Conservation (phyloP, 2,329 filamentous ascomycete species). For the Penicillium verrucosum region DNA sequence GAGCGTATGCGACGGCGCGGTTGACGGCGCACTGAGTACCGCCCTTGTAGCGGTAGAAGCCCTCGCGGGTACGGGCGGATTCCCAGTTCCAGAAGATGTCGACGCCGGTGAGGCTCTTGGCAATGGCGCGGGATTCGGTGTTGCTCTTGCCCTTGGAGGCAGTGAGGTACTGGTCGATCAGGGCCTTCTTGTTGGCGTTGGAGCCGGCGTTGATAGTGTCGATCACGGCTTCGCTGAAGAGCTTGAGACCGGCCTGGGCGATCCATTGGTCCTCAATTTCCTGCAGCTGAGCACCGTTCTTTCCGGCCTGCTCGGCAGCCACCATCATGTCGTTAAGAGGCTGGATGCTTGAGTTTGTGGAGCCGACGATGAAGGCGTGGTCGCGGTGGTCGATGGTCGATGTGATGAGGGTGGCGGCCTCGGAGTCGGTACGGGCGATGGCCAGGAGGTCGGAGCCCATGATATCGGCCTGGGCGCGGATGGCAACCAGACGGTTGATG, state of each 20-base stretch:
- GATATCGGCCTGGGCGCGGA: conserved; percentile 95
- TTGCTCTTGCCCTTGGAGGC: conserved; percentile 81
- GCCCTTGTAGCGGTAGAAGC: conserved; percentile 89
- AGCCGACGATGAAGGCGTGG: conserved; percentile 87
- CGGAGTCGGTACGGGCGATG: conserved; percentile 92
- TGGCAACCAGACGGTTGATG: conserved; percentile 95
- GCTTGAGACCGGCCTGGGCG: conserved; percentile 71
- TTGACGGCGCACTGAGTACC: conserved; percentile 90
- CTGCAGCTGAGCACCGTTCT: conserved; percentile 76
- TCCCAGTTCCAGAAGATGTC: conserved; percentile 97
- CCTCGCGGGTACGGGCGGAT: conserved; percentile 84
- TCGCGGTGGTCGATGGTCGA: conserved; percentile 94
- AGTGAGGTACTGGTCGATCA: conserved; percentile 65
- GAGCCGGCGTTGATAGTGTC: conserved; percentile 72
- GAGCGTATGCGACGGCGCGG: conserved; percentile 84
- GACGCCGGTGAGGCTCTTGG: conserved; percentile 69
- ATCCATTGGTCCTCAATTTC: conserved; percentile 90
- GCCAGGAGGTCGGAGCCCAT: conserved; percentile 92
- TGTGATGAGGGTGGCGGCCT: conserved; percentile 95
- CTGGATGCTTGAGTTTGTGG: conserved; percentile 79
- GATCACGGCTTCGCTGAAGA: conserved; percentile 85
- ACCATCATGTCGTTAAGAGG: conserved; percentile 89
- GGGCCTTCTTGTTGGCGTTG: conserved; percentile 62
- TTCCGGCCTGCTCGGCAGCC: conserved; percentile 76
- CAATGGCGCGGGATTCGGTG: conserved; percentile 73